Evolutionary conservation across 2,329 filamentous ascomycete genomes (phyloP), one percentile per base, ranked within the genome.

Genomic region (Hirsutella minnesotensis): DNA sequence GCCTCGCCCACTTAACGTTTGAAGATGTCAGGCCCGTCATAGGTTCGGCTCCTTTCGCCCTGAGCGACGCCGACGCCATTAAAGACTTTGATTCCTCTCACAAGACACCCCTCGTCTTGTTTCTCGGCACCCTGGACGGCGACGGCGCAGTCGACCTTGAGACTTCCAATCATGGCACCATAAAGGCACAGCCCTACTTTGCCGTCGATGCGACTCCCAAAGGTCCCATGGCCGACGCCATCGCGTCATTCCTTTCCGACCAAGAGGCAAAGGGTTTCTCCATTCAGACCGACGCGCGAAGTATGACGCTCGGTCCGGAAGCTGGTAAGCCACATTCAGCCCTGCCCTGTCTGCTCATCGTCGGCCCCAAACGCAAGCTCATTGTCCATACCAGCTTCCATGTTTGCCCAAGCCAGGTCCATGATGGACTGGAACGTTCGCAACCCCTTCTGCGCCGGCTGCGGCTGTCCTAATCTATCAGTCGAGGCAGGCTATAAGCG

Each of bases 391-490:
- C 15, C 48, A 92, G 92, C 89, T 46, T 87, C 89, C 40, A 84
- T 95, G 38, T 95, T 88, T 53, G 90, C 87, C 13, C 86, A 95
- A 63, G 86, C 88, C 8, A 81, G 90, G 43, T 84, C 88, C 38
- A 72, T 95, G 21, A 70, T 94, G 30, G 92, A 96, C 67, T 98
- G 92, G 92, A 96, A 98, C 65, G 73, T 73, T 21, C 83, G 90
- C 41, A 95, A 94, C 64, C 84, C 83, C 24, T 98, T 87, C 70
- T 98, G 92, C 62, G 88, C 81, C 27, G 82, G 83, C 44, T 98
- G 92, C 63, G 90, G 92, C 29, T 76, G 85, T 55, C 79, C 75
- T 20, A 96, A 88, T 0, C 68, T 95, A 46, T 83, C 82, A 16
- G 70, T 86, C 21, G 82, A 89, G 54, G 83, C 79, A 4, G 86